Evolutionary conservation across 805 yeast genomes (phyloP), one percentile per base, ranked within the genome.

Genomic region (Hermanozyma aechmeae): DNA sequence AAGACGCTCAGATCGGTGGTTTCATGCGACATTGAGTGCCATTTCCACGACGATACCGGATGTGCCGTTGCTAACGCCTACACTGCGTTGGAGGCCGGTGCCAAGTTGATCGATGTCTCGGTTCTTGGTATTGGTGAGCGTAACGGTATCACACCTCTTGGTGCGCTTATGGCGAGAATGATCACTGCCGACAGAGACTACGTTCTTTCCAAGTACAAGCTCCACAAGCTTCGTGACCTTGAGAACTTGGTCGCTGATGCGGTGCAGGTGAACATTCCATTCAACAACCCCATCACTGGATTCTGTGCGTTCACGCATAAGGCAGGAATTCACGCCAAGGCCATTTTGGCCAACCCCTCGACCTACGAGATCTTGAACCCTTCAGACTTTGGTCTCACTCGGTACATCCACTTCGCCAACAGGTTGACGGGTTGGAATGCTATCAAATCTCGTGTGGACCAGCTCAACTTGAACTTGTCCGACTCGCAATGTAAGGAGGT

Each of bases 391-490:
- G 78, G 78, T 34, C 60, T 71, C 43, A 66, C 75, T n/a, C 64
- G 78, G 46, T 71, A 71, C 46, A 71, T 71, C 37, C 76, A 71
- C 48, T 71, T 71, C 42, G 77, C 77, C 37, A 71, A 70, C 56
- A 58, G 76, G 47, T 60, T 71, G 47, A 71, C 78, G 10, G 78
- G 78, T 20, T 71, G 78, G 78, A 71, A 71, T 45, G 78, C 77
- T 21, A 71, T 71, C 52, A 71, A 71, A 49, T 61, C 73, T 21
- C 62, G 78, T 54, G 76, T 71, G 30, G 77, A 71, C 46, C 77
- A 71, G 45, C 61, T 71, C 56, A 71, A 71, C 46, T 58, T 71
- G 53, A 55, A 68, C 41, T 56, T 71, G 47, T 58, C 71, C 25
- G 78, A 71, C 45, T 74, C 67, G 33, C 77, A 71, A 53, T 60